These are phyloP conservation scores for Nemania sp. DNA, from an alignment of 2,329 filamentous ascomycete species.

Conservation along the genomic window DNA sequence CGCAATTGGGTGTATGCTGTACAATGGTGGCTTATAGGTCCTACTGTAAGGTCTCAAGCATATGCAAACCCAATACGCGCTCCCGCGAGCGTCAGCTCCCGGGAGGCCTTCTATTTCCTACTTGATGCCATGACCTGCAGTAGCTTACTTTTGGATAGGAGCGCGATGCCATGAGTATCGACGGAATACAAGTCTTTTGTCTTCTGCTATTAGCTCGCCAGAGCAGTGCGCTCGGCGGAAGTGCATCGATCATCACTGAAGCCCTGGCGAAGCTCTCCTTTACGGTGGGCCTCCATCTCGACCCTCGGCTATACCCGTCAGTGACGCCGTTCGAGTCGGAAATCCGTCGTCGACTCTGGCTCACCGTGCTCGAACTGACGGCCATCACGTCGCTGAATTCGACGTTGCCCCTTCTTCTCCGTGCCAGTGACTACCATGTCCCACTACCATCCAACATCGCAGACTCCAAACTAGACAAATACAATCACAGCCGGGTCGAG, in stretches of 20 bases:
- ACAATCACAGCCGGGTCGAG: neutral
- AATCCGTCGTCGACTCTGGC: conserved; percentile 37
- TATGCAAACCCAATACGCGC: neutral
- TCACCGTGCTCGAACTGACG: conserved; percentile 34
- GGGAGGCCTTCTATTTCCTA: neutral
- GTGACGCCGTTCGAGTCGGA: conserved; percentile 33
- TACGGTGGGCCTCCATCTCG: conserved; percentile 38
- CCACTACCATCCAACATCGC: conserved; percentile 27
- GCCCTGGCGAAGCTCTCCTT: conserved; percentile 38
- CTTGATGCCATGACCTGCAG: neutral
- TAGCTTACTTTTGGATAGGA: conserved; percentile 21
- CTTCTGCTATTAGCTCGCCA: conserved; percentile 33
- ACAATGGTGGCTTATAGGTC: conserved; percentile 37
- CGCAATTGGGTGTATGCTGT: conserved; percentile 37
- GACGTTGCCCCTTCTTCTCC: conserved; percentile 27
- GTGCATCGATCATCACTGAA: conserved; percentile 35
- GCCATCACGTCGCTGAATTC: conserved; percentile 33
- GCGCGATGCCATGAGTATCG: conserved; percentile 30
- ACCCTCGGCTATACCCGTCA: conserved; percentile 28
- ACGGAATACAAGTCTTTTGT: conserved; percentile 35
- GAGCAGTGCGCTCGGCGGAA: conserved; percentile 30
- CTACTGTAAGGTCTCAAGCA: conserved; percentile 19
- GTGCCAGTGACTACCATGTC: conserved; percentile 24
- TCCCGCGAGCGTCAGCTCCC: neutral
- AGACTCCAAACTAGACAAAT: conserved; percentile 24